phyloP scores from a whole-genome alignment of 257 asterid species.

The Plantago ovata region DNA sequence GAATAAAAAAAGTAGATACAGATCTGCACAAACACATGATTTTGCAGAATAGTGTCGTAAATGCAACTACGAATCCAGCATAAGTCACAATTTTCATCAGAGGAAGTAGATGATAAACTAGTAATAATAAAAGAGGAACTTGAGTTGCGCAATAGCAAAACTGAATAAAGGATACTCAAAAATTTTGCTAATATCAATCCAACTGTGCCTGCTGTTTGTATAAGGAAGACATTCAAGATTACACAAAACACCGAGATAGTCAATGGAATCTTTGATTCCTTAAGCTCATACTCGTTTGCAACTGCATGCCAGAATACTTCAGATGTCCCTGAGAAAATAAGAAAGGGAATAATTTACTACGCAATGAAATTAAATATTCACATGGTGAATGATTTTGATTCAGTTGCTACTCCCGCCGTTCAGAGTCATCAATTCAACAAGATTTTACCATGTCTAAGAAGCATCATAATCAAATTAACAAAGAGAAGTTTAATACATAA shows the following conservation, averaged over 20 bases:
- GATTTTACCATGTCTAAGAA: background rate
- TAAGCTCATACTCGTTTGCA: constrained; percentile 76
- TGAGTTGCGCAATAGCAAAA: constrained; percentile 2
- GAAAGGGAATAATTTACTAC: constrained; percentile 1
- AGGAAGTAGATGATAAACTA: constrained; percentile 3
- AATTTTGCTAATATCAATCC: constrained; percentile 89
- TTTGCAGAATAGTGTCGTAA: no score
- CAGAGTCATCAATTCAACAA: background rate
- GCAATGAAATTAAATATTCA: background rate
- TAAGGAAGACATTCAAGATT: constrained; percentile 62
- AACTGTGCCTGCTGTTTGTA: constrained; percentile 79
- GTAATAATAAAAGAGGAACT: constrained; percentile 11
- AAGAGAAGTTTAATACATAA: background rate
- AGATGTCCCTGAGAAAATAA: constrained; percentile 64
- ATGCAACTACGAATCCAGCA: background rate
- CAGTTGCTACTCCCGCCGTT: no score
- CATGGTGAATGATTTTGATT: constrained; percentile 6
- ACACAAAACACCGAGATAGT: constrained; percentile 68
- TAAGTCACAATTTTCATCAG: background rate
- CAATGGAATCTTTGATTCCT: constrained; percentile 67
- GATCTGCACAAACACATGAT: no score
- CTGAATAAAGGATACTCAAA: constrained; percentile 75
- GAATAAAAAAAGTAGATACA: no score
- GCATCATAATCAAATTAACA: background rate
- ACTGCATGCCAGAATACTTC: constrained; percentile 98